Evolutionary conservation across 108 stramenopile genomes (phyloP), one percentile per base, ranked within the genome.

Genomic region (Cyclotella sp.): DNA sequence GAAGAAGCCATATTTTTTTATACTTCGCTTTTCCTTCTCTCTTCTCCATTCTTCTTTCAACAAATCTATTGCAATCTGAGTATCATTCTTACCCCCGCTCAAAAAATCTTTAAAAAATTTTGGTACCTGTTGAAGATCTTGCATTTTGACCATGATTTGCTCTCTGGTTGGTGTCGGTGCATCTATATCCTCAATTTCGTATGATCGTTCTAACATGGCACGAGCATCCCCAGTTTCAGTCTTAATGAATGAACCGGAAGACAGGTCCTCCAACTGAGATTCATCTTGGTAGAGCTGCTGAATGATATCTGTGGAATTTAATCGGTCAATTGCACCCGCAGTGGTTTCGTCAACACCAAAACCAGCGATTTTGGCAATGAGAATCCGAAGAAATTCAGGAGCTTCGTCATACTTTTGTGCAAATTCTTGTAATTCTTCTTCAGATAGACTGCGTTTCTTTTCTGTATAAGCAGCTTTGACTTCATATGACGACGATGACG

Each of bases 31-130:
- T 16, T 61, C 67, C 39, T 77, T 72, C 15, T 63, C 68, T 44
- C 60, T 46, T 13, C 55, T 42, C 63, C 52, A 91, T 34, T 91
- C 87, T 29, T 86, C 87, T 70, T 89, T 88, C 64, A 93, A 73
- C 42, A 79, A 40, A 62, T 81, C 74, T 15, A 83, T 27, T 0
- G 91, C 91, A 45, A 89, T 63, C 26, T 77, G 75, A 10, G 89
- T 90, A 27, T 81, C 84, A 58, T 93, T 90, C 14, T 34, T 21
- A 8, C 51, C 75, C 29, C 75, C 68, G 13, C 78, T 83, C 57
- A 73, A 61, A 6, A 84, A 58, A 0, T 80, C 66, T 27, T 84
- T 76, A 46, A 87, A 21, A 43, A 87, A 84, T 42, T 58, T 10
- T 13, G 79, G 84, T 42, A 84, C 42, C 18, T 72, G 29, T 40